Percentiles rank a stretch among this genome's conserved stretches.
phyloP scores from a whole-genome alignment of 192 early-diverging fungal species.

The Podila clonocystis region DNA sequence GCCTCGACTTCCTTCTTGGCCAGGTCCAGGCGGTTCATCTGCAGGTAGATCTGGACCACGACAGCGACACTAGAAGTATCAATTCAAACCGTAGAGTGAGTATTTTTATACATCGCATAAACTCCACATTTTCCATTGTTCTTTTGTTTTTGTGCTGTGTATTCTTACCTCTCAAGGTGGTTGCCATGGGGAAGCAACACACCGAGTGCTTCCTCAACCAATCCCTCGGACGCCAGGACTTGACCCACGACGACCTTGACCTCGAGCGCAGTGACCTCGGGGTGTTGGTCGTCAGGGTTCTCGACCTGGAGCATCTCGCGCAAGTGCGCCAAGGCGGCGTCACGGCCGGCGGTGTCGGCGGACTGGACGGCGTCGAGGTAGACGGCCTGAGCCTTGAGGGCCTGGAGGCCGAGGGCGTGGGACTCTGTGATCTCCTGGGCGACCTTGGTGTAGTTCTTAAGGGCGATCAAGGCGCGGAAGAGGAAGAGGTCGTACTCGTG shows the following conservation, averaged over 20 bases:
- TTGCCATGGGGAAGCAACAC: constrained; percentile 73
- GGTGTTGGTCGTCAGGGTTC: constrained; percentile 56
- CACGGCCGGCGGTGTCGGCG: constrained; percentile 41
- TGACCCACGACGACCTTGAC: constrained; percentile 75
- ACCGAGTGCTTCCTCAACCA: constrained; percentile 77
- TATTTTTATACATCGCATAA: too few relatives aligned
- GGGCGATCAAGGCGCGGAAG: constrained; percentile 85
- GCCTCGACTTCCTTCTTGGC: constrained; percentile 82
- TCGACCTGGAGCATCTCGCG: constrained; percentile 59
- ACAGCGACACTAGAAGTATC: constrained; percentile 70
- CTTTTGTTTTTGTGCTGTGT: too few relatives aligned
- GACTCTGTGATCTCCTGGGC: constrained; percentile 69
- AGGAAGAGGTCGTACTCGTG: constrained; percentile 73
- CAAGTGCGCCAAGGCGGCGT: constrained; percentile 59
- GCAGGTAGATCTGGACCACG: constrained; percentile 80
- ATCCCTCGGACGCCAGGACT: constrained; percentile 64
- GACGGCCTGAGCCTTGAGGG: constrained; percentile 72
- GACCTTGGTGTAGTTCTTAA: constrained; percentile 74
- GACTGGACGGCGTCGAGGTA: constrained; percentile 64
- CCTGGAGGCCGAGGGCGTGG: constrained; percentile 67
- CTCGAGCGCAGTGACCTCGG: constrained; percentile 46
- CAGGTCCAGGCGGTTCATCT: constrained; percentile 85
- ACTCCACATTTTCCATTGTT: too few relatives aligned
- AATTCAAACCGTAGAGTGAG: too few relatives aligned
- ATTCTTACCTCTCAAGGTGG: constrained; percentile 83